Evolutionary conservation across 768 basidiomycete species (phyloP), one percentile per base, ranked within the genome.

Genomic region (Boletus reticulatus): DNA sequence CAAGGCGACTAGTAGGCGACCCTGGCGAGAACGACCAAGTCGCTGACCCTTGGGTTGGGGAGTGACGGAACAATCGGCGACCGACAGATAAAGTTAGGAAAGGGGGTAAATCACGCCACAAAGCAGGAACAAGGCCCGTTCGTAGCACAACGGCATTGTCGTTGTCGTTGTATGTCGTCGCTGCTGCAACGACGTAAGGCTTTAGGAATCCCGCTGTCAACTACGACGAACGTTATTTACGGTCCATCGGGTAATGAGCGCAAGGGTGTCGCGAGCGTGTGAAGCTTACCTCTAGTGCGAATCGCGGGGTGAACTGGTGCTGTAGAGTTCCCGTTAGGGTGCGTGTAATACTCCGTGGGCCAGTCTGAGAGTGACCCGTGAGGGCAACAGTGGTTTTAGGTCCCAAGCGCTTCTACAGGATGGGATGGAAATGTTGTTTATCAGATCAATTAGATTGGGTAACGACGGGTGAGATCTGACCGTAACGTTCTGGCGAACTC

Each of bases 231-330:
- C 59, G 55, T 60, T 56, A 61, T 53, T 38, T 47, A 34, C 51
- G n/a, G 45, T 56, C 52, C 49, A 38, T 52, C 47, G 56, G 57
- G 52, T 37, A 46, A 59, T 41, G 43, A 41, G 29, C 11, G 7
- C 32, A 57, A 59, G 39, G 50, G 58, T 50, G 51, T 62, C 53
- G 34, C 37, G 34, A 63, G 55, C 55, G 64, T 58, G 60, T 48
- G 57, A 49, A 56, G 44, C 53, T 59, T 67, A 79, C 84, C 69
- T 78, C 73, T n/a, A 78, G 72, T 43, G 69, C 67, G 54, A 84
- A 63, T 48, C 82, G 80, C 14, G 89, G 88, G 29, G 89, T 89
- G 64, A 83, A 84, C 62, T 91, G 88, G 69, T 93, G 87, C 53
- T 80, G 82, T 46, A 94, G 70, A 3, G 90, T 90, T 37, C 88